Base-by-base conservation (phyloP, 805 yeast genomes). In the Metschnikowia lachancei region DNA sequence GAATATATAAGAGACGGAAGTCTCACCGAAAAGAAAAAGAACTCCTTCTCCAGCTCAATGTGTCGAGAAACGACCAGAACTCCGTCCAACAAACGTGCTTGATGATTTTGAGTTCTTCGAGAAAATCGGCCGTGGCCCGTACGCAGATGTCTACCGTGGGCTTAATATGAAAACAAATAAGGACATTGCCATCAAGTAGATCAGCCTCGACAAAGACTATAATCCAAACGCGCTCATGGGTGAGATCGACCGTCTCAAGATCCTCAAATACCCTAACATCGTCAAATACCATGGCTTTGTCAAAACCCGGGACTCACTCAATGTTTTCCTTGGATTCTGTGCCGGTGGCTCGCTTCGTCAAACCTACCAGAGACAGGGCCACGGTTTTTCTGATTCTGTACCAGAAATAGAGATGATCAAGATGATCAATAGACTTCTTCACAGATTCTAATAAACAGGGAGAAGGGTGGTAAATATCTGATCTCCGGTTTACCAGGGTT, bases 41-140 rank as follows among this genome's bases (percentile, higher is more conserved):
- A n/a, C n/a, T n/a, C n/a, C n/a, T n/a, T n/a, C n/a, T n/a, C 82
- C 82, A 7, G 81, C 81, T 0, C 82, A 78, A 52, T 57, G 77
- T 28, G 55, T 75, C 24, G 81, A 77, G 50, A 75, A 75, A 50
- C 60, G 55, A 22, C 67, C 70, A 0, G 74, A 75, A 0, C 64
- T 55, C 18, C 56, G 75, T 41, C 60, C 67, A 61, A 47, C 57
- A 28, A 68, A 67, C 53, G 77, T 75, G 2, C 63, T 76, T 17
- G 78, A 74, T 36, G 74, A 74, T 44, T 81, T 78, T 57, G 70
- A 70, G 24, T 70, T 83, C 55, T 72, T 75, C 39, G 85, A 81
- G 39, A 76, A 84, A 31, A 72, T 94, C 2, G 99, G 98, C 2
- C 79, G 79, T 49, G 99, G 99, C 1, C 97, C 97, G 0, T 90